Base-by-base conservation (phyloP, 805 yeast species). In the Starmerella floris region DNA sequence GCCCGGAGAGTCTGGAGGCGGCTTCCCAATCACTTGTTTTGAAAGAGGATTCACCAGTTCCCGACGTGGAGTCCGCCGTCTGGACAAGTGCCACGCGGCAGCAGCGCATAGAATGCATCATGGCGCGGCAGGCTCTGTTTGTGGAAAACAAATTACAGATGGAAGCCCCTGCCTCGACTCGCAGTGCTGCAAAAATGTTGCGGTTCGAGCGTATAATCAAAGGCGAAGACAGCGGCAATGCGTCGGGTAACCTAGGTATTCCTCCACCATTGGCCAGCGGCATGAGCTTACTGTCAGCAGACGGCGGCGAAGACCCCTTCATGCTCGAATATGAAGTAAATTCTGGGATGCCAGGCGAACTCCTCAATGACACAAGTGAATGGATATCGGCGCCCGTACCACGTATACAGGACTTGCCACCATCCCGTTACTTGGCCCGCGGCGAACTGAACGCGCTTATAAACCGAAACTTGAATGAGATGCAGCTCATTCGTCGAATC, bases 401-500 rank as follows among this genome's bases (percentile, higher is more conserved):
- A 2, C 37, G 58, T 16, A 63, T 60, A 11, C 69, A 72, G 21
- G 60, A 52, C 31, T 67, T 74, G 44, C 58, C 67, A 2, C 61
- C 73, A 5, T 52, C 57, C 1, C 60, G 66, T 15, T 53, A 53
- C 40, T 16, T 50, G 2, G 26, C 54, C 2, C 26, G 35, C 1
- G 65, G 67, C 16, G 94, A 94, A 0, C 65, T 84, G 38, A 74
- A 76, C 43, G 67, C 70, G 15, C 64, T 74, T 8, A 64, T 83
- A 43, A 68, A 73, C 52, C 69, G 70, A 19, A 91, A 87, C 53
- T 77, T 91, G 35, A 63, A 68, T 1, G 73, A 79, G 49, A 83
- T 91, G 69, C 96, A 88, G 62, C 84, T 84, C 52, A 81, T 91
- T 28, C 67, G 98, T 44, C 81, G 78, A 50, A 69, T 83, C 3